phyloP scores from a whole-genome alignment of 1,139 yeast species.

The Lodderomyces elongisporus region DNA sequence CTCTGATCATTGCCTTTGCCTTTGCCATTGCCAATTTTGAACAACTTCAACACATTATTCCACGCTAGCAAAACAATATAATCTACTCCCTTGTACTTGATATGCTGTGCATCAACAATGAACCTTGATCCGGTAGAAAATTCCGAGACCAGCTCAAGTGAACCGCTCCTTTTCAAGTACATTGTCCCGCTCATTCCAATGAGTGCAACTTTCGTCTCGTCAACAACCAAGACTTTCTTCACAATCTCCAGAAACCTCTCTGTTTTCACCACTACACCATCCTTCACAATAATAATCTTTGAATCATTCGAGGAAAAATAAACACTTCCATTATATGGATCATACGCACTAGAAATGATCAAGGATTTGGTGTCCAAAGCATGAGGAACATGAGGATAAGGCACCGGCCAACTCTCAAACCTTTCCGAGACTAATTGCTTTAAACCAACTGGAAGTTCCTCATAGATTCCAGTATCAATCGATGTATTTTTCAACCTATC shows the following conservation, averaged over 20 bases:
- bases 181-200: constrained; percentile 38
- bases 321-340: constrained; percentile 11
- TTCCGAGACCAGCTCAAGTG: constrained; percentile 11
- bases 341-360: constrained; percentile 20
- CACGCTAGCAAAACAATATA: constrained; percentile 58
- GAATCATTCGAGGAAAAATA: constrained; percentile 25
- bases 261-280: constrained; percentile 9
- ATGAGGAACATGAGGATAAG: constrained; percentile 21
- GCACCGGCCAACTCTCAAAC: constrained; percentile 35
- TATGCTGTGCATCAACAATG: constrained; percentile 26
- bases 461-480: constrained; percentile 4
- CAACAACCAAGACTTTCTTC: constrained; percentile 24
- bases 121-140: constrained; percentile 28
- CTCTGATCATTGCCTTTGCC: constrained; percentile 5
- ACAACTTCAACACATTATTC: constrained; percentile 47
- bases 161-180: constrained; percentile 6
- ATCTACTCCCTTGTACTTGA: constrained; percentile 16
- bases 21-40: constrained; percentile 26
- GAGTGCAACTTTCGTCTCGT: constrained; percentile 17
- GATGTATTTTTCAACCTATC: constrained; percentile 7
- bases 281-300: constrained; percentile 17
- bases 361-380: constrained; percentile 16
- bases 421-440: constrained; percentile 13
- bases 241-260: constrained; percentile 17
- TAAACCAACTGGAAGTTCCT: constrained; percentile 11